Base-by-base conservation (phyloP, 1,284 basidiomycete genomes). In the Agaricales sp. region DNA sequence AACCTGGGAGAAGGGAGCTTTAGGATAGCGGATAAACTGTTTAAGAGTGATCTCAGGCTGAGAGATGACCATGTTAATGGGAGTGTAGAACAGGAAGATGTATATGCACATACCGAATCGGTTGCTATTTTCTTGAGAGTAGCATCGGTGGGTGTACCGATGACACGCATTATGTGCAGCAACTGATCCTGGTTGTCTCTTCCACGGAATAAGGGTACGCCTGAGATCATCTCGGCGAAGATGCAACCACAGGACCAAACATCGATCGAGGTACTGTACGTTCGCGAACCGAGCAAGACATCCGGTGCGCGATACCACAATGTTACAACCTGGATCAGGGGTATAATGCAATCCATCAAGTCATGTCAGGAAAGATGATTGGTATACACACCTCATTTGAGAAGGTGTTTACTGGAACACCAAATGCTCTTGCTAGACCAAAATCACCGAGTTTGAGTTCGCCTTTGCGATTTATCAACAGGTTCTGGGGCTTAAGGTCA, bases 191-290 rank as follows among this genome's bases (percentile, higher is more conserved):
- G 89, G 63, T 99, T 99, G 66, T 99, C 96, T 53, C 95, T 77
- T 18, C 96, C 96, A 55, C 96, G 80, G 78, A 99, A 99, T 37
- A 99, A 76, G 13, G 96, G 96, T 13, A 95, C 87, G 2, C 96
- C 96, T 21, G 92, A 89, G 55, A 99, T 99, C 90, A 95, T 93
- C 69, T 97, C 93, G 14, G 95, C 95, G 66, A 99, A 96, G 62
- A 99, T 99, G 63, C 96, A 99, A 4, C 96, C 96, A 51, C 94
- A 96, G 3, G 91, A 95, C 96, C 96, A 99, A 54, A 99, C 92
- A 67, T 99, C 96, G 62, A 99, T 98, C 18, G 91, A 95, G 2
- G 96, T 99, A 63, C 88, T 94, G 68, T 99, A 99, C 48, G 95
- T 98, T 49, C 96, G 80, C 37, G 92, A 96, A 47, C 96, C 96